A percentile compares a stretch with the other conserved stretches of the same genome.
Evolutionary conservation across 1,139 yeast species (phyloP).

Genomic region (Zygoascus meyerae): DNA sequence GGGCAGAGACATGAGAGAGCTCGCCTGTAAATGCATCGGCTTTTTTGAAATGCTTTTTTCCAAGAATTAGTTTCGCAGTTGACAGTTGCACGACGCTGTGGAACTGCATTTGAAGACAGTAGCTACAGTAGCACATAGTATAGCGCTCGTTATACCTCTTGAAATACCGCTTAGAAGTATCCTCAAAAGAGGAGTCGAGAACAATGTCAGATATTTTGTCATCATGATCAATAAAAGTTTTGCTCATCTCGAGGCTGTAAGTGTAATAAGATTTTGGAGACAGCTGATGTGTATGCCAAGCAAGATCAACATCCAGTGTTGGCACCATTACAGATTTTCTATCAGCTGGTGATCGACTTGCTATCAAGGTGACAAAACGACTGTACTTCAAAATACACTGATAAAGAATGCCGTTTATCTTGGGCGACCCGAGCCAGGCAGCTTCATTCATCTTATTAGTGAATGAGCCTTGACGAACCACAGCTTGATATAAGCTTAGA

Average conservation of each 20-base stretch:
- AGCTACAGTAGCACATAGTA: slow-evolving; percentile 33
- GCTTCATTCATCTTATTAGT: slow-evolving; percentile 32
- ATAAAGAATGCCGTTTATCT: slow-evolving; percentile 23
- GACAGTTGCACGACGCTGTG: slow-evolving; percentile 16
- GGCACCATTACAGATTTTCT: slow-evolving; percentile 31
- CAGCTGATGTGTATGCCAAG: slow-evolving; percentile 42
- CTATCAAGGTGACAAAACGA: slow-evolving; percentile 30
- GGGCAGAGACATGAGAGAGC: slow-evolving; percentile 18
- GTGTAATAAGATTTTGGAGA: slow-evolving; percentile 28
- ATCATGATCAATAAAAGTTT: slow-evolving; percentile 31
- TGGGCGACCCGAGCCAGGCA: slow-evolving; percentile 33
- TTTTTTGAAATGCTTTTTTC: slow-evolving; percentile 6
- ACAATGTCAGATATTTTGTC: slow-evolving; percentile 30
- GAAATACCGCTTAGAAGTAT: slow-evolving; percentile 27
- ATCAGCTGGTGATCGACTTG: slow-evolving; percentile 4
- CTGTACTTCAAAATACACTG: slow-evolving; percentile 30
- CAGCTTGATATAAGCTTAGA: slow-evolving; percentile 34
- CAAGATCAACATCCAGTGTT: slow-evolving; percentile 39
- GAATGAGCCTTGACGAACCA: slow-evolving; percentile 35
- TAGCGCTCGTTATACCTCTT: slow-evolving; percentile 27
- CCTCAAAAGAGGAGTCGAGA: slow-evolving; percentile 26
- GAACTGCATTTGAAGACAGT: slow-evolving; percentile 25
- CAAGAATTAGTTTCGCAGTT: slow-evolving; percentile 3
- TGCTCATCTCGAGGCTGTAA: slow-evolving; percentile 22
- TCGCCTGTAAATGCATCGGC: slow-evolving; percentile 7